A percentile compares a stretch with the other conserved stretches of the same genome.
These are phyloP conservation scores for Leucosporidium yakuticum DNA, from an alignment of 768 basidiomycete genomes.

Conservation along the genomic window DNA sequence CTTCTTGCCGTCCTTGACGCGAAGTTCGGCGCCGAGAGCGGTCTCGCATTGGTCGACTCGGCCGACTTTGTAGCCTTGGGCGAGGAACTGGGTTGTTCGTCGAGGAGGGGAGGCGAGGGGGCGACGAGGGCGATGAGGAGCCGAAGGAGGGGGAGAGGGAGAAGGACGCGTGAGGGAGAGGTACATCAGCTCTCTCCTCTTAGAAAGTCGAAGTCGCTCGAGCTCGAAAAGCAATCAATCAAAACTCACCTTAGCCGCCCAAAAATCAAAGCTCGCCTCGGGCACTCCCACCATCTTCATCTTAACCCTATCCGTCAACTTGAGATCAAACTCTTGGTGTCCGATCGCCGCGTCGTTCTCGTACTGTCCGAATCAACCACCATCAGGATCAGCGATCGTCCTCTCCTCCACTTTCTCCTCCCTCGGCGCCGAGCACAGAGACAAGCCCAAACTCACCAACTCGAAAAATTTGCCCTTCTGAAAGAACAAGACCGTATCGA, in stretches of 20 bases:
- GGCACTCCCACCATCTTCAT: conserved; percentile 99
- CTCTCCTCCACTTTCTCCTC: too few species aligned
- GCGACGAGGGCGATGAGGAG: neutral
- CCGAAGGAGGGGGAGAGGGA: too few species aligned
- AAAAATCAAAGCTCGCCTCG: conserved; percentile 85
- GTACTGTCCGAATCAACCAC: conserved; percentile 55
- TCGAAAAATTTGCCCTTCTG: conserved; percentile 71
- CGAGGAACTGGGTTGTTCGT: conserved; percentile 25
- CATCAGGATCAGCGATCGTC: neutral
- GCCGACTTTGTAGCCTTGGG: conserved; percentile 77
- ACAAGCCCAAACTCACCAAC: conserved; percentile 19
- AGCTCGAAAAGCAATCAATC: too few species aligned
- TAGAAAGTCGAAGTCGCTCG: too few species aligned
- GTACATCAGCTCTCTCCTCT: conserved; percentile 40
- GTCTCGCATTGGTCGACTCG: conserved; percentile 96
- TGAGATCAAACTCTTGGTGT: conserved; percentile 90
- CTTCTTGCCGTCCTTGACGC: conserved; percentile 65
- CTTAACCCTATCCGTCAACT: conserved; percentile 73
- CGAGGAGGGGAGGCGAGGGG: neutral
- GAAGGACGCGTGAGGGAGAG: neutral
- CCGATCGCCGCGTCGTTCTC: conserved; percentile 91
- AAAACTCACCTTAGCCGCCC: conserved; percentile 64
- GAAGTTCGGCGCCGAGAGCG: conserved; percentile 93
- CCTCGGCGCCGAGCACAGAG: neutral
- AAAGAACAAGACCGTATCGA: conserved; percentile 93